Percentiles rank a stretch among this genome's conserved stretches.
These are phyloP conservation scores for Cladophialophora psammophila DNA, from an alignment of 2,329 filamentous ascomycete species.

Conservation along the genomic window DNA sequence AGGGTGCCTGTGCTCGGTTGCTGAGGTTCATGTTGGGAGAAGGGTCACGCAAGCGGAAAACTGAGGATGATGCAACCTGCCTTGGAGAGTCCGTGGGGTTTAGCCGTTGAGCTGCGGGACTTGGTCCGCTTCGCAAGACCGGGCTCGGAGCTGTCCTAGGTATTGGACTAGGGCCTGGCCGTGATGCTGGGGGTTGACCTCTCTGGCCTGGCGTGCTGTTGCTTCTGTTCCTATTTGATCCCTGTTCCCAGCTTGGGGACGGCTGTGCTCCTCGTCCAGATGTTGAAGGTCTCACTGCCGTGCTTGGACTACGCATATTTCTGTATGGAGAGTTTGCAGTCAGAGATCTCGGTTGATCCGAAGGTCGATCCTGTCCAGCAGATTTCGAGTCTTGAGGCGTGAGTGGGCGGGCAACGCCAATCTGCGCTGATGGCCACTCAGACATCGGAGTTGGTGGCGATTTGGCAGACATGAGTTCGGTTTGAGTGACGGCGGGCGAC, in stretches of 20 bases:
- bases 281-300: constrained; percentile 17
- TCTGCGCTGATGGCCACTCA: constrained; percentile 34
- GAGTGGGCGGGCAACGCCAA: constrained; percentile 35
- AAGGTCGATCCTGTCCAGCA: constrained; percentile 4
- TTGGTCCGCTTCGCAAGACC: constrained; percentile 24
- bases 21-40: constrained; percentile 37
- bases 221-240: constrained; percentile 25
- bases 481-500: constrained; percentile 24
- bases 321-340: constrained; percentile 27
- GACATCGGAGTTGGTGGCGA: constrained; percentile 31
- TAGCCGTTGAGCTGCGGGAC: constrained; percentile 11
- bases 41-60: constrained; percentile 35
- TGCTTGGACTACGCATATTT: constrained; percentile 33
- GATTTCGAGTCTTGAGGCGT: constrained; percentile 28
- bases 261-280: constrained; percentile 28
- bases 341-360: constrained; percentile 18
- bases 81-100: constrained; percentile 15
- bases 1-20: constrained; percentile 36
- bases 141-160: constrained; percentile 27
- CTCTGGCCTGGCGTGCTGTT: constrained; percentile 29
- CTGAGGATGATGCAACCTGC: constrained; percentile 8
- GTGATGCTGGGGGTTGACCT: constrained; percentile 24
- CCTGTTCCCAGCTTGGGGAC: constrained; percentile 15
- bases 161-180: constrained; percentile 31
- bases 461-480: constrained; percentile 27